A percentile compares a stretch with the other conserved stretches of the same genome.
phyloP scores from a whole-genome alignment of 371 early-diverging fungal genomes.

The Mortierella sp. region DNA sequence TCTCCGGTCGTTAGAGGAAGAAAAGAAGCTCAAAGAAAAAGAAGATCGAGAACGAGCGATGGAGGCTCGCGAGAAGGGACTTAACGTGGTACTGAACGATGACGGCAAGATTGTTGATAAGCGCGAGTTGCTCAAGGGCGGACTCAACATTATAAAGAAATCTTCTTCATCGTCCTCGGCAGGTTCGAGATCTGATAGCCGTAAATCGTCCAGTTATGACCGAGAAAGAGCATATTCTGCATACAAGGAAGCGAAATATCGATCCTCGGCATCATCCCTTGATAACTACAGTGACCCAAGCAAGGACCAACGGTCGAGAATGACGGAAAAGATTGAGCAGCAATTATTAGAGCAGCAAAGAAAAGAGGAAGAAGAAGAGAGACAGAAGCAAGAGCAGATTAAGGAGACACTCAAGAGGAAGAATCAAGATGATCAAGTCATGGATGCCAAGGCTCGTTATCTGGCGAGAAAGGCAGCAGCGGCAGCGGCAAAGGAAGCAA shows the following conservation, averaged over 20 bases:
- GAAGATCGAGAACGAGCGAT: constrained; percentile 48
- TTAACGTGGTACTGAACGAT: constrained; percentile 73
- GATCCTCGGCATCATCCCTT: constrained; percentile 22
- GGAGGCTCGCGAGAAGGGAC: constrained; percentile 61
- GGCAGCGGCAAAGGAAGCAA: neutral
- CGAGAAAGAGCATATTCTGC: constrained; percentile 33
- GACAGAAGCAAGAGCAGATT: constrained; percentile 66
- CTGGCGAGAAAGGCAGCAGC: constrained; percentile 75
- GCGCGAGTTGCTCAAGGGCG: constrained; percentile 80
- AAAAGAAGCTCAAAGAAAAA: constrained; percentile 47
- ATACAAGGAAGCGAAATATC: constrained; percentile 39
- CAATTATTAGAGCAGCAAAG: constrained; percentile 66
- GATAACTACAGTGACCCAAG: constrained; percentile 53
- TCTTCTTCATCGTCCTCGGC: constrained; percentile 31
- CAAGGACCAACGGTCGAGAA: constrained; percentile 63
- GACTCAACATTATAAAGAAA: constrained; percentile 75
- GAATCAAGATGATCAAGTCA: constrained; percentile 75
- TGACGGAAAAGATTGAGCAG: constrained; percentile 58
- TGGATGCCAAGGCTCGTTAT: constrained; percentile 83
- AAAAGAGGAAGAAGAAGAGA: constrained; percentile 64
- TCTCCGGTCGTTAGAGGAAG: constrained; percentile 58
- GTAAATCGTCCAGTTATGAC: constrained; percentile 26
- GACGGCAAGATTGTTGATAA: constrained; percentile 87
- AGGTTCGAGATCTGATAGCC: constrained; percentile 47
- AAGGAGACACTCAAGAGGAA: constrained; percentile 69